Evolutionary conservation across 1,284 basidiomycete species (phyloP).

Genomic region (Heterobasidion occidentale): DNA sequence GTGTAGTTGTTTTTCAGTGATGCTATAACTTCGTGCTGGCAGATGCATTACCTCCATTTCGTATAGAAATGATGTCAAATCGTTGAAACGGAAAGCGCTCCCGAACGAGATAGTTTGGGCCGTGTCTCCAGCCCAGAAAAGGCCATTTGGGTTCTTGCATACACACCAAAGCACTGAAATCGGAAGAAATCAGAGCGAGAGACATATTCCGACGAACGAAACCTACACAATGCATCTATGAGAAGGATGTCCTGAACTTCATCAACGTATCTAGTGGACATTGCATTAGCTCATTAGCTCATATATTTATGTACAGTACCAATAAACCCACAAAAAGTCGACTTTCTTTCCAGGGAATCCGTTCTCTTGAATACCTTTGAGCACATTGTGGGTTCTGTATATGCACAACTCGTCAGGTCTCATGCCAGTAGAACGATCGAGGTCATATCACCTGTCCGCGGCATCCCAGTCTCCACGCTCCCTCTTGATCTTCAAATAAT

Average conservation of each 20-base stretch:
- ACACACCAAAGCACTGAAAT: constrained; percentile 48
- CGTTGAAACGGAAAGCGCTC: constrained; percentile 65
- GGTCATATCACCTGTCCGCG: constrained; percentile 47
- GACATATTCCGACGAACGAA: background rate
- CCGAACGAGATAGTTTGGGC: constrained; percentile 71
- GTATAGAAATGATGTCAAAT: constrained; percentile 60
- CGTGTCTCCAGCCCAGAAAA: constrained; percentile 77
- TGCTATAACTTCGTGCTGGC: background rate
- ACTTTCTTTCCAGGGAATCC: constrained; percentile 32
- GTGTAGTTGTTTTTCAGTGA: background rate
- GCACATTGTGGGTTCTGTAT: constrained; percentile 41
- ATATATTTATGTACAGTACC: background rate
- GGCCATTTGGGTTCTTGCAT: constrained; percentile 55
- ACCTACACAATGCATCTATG: constrained; percentile 53
- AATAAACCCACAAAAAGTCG: constrained; percentile 46
- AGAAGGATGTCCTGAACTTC: constrained; percentile 69
- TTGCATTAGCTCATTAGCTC: background rate
- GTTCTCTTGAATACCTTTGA: constrained; percentile 25
- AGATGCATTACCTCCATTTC: constrained; percentile 40
- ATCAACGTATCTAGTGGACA: constrained; percentile 53
- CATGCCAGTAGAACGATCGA: background rate
- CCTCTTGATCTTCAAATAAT: constrained; percentile 42
- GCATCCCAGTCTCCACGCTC: constrained; percentile 43
- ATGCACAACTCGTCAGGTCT: background rate
- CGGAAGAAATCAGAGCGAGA: background rate